Percentiles rank a stretch among this genome's conserved stretches.
phyloP scores from a whole-genome alignment of 768 basidiomycete genomes.

The Amanita polypyramis region DNA sequence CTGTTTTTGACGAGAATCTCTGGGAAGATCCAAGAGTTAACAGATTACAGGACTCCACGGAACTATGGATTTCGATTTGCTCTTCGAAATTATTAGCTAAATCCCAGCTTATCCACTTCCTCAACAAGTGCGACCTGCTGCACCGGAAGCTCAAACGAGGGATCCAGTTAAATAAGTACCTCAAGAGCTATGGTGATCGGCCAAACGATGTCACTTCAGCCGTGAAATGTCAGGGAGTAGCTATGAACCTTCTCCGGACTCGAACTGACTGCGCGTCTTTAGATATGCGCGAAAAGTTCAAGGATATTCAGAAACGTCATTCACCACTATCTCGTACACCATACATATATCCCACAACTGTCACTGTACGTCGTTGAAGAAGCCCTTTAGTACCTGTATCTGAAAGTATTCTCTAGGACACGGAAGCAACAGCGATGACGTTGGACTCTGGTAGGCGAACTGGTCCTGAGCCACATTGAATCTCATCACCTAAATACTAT shows the following conservation, averaged over 20 bases:
- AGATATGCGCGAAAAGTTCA: constrained; percentile 67
- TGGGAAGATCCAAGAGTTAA: constrained; percentile 64
- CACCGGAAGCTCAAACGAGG: constrained; percentile 54
- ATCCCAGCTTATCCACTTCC: constrained; percentile 51
- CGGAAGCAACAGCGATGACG: constrained; percentile 48
- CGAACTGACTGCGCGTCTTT: neutral
- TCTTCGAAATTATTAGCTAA: constrained; percentile 51
- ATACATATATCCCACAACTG: constrained; percentile 62
- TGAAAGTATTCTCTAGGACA: constrained; percentile 33
- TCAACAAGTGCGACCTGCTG: constrained; percentile 63
- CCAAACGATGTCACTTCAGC: constrained; percentile 56
- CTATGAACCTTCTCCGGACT: neutral
- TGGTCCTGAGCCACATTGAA: neutral
- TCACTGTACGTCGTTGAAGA: constrained; percentile 36
- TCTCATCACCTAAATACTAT: constrained; percentile 1
- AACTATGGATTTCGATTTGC: constrained; percentile 63
- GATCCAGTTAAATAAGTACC: constrained; percentile 41
- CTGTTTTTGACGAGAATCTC: constrained; percentile 67
- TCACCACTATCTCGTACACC: constrained; percentile 46
- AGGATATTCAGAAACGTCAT: constrained; percentile 45
- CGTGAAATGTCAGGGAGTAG: constrained; percentile 40
- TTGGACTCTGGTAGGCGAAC: constrained; percentile 37
- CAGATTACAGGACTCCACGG: constrained; percentile 63
- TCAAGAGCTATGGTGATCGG: constrained; percentile 59
- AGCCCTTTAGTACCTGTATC: neutral